Conservation (phyloP, 164 flowering plant species). For the Malania oleifera region DNA sequence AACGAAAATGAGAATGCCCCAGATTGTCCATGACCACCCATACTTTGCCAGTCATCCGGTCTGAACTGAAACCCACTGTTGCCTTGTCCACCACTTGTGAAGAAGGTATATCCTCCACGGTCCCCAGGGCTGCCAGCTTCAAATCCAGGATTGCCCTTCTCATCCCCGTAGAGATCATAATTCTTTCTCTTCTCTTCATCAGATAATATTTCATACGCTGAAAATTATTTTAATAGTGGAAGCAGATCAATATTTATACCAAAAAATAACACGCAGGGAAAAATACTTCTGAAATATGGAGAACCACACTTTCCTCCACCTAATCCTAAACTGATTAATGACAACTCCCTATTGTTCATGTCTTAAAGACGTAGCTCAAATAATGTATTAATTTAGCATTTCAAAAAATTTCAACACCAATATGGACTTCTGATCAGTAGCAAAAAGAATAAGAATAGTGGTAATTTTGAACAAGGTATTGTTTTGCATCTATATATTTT, state of each 20-base stretch:
- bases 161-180: constrained; percentile 87
- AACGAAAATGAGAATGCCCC: constrained; percentile 73
- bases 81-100: constrained; percentile 66
- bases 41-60: constrained; percentile 55
- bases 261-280: neutral
- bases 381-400: too few relatives aligned
- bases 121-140: constrained; percentile 44
- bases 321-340: neutral
- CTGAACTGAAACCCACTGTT: constrained; percentile 40
- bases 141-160: constrained; percentile 68
- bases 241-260: constrained; percentile 3
- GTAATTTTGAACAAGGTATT: too few relatives aligned
- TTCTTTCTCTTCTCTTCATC: constrained; percentile 93
- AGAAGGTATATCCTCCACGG: constrained; percentile 53
- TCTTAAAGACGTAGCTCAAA: too few relatives aligned
- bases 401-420: too few relatives aligned
- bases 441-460: too few relatives aligned
- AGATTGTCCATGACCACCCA: constrained; percentile 53
- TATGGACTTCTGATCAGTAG: too few relatives aligned
- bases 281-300: neutral
- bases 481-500: too few relatives aligned
- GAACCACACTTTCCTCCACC: neutral
- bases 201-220: constrained; percentile 90
- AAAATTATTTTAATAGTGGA: constrained; percentile 4
- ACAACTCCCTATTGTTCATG: too few relatives aligned